phyloP scores from a whole-genome alignment of 1,139 yeast species.

The Debaryomyces sp. region DNA sequence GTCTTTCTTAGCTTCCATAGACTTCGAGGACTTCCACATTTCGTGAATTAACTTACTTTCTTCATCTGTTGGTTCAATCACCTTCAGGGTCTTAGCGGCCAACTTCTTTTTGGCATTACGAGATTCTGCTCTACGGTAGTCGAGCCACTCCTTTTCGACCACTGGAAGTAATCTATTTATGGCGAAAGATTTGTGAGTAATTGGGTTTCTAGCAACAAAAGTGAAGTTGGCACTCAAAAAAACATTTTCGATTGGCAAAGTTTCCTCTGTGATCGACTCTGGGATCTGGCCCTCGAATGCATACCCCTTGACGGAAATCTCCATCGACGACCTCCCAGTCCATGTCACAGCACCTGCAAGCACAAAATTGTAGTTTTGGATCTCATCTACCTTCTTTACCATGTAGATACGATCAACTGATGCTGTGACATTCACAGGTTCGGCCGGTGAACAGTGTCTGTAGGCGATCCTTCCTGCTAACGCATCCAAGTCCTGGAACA shows the following conservation, averaged over 20 bases:
- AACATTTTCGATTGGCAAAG: slow-evolving; percentile 46
- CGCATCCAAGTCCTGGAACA: slow-evolving; percentile 90
- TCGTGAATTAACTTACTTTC: slow-evolving; percentile 77
- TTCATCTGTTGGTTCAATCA: slow-evolving; percentile 68
- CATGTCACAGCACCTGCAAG: slow-evolving; percentile 89
- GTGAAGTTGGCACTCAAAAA: slow-evolving; percentile 90
- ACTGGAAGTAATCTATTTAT: slow-evolving; percentile 79
- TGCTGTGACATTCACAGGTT: slow-evolving; percentile 92
- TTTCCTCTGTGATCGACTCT: slow-evolving; percentile 46
- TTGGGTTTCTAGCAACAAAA: slow-evolving; percentile 92
- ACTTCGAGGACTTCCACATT: slow-evolving; percentile 68
- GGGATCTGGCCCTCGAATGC: slow-evolving; percentile 61
- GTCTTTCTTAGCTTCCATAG: slow-evolving; percentile 30
- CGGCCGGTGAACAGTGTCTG: slow-evolving; percentile 86
- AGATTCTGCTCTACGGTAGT: slow-evolving; percentile 85
- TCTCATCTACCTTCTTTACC: slow-evolving; percentile 82
- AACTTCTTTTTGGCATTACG: slow-evolving; percentile 84
- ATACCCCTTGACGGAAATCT: slow-evolving; percentile 86
- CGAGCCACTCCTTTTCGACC: slow-evolving; percentile 74
- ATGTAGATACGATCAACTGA: slow-evolving; percentile 90
- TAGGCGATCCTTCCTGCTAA: slow-evolving; percentile 87
- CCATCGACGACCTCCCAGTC: slow-evolving; percentile 96
- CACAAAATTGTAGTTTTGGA: slow-evolving; percentile 72
- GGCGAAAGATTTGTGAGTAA: slow-evolving; percentile 83
- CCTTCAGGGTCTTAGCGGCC: slow-evolving; percentile 64